Conservation (phyloP, 208 protist species). For the Zelonia costaricensis region DNA sequence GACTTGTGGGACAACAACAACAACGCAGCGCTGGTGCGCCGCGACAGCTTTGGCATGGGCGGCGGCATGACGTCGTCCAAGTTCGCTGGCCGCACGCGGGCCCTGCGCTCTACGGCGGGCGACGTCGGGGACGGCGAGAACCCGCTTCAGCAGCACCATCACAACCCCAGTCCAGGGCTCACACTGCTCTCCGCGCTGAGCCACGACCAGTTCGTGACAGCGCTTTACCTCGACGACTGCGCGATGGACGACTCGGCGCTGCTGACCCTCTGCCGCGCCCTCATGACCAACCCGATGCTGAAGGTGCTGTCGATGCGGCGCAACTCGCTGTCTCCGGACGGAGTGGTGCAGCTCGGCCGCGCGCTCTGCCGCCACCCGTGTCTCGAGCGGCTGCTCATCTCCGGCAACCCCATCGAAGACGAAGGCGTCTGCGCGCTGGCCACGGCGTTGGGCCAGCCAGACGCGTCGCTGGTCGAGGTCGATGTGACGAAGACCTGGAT, state of each 20-base stretch:
- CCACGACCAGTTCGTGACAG: conserved; percentile 52
- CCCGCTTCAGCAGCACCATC: neutral
- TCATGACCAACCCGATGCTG: conserved; percentile 56
- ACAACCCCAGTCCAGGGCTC: neutral
- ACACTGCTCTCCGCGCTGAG: conserved; percentile 38
- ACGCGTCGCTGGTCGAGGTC: conserved; percentile 50
- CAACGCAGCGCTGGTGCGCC: conserved; percentile 40
- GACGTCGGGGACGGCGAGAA: neutral
- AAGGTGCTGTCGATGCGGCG: conserved; percentile 53
- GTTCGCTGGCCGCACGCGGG: conserved; percentile 21
- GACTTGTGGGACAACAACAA: conserved; percentile 40
- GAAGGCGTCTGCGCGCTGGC: conserved; percentile 84
- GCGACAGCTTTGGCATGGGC: conserved; percentile 46
- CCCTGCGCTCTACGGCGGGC: conserved; percentile 1
- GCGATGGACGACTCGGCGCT: conserved; percentile 60
- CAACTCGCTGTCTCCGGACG: conserved; percentile 60
- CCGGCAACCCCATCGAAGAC: conserved; percentile 69
- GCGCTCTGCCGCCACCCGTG: conserved; percentile 58
- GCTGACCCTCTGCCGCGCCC: conserved; percentile 58
- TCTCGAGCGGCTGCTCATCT: conserved; percentile 59
- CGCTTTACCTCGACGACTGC: conserved; percentile 60
- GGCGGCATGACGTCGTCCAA: neutral
- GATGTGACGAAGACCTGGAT: conserved; percentile 74
- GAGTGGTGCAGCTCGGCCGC: conserved; percentile 60
- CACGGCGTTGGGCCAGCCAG: conserved; percentile 38